Base-by-base conservation (phyloP, 129 eudicot genomes). In the Apium graveolens region DNA sequence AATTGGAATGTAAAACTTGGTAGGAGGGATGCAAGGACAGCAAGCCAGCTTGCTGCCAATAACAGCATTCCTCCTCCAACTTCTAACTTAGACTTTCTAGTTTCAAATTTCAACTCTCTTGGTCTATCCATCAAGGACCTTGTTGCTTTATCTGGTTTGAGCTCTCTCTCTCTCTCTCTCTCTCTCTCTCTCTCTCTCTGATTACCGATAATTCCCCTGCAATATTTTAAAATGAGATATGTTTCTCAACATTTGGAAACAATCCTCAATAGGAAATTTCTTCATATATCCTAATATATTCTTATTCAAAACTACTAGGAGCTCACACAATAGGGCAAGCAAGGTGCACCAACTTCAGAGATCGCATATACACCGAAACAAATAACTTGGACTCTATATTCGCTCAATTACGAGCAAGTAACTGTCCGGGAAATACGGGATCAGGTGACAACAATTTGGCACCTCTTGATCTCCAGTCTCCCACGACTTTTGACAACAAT, bases 311-410 rank as follows among this genome's bases (percentile, higher is more conserved):
- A 0, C 53, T 57, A 44, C 39, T 76, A 91, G 98, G 98, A 5
- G 68, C 97, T 32, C 97, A 93, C 88, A 93, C 98, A 26, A 93
- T 93, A 31, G 98, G 98, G 41, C 95, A 87, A 71, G 98, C 98
- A 80, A 86, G 97, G 83, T 93, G 98, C 86, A 87, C 92, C 2
- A 91, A 0, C 78, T 90, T 93, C 85, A 84, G 98, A 62, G 87
- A 94, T 31, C 91, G 91, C 1, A 86, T 93, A 41, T 89, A 72
- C 92, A 93, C 86, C 29, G 96, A 90, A 74, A 88, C 89, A 82
- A 27, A 65, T 65, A 90, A 84, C 83, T 63, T 91, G 35, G 98
- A 93, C 2, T 65, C 86, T 38, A 86, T 89, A 11, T 79, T 93
- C 0, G 97, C 87, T 0, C 71, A 78, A 42, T 27, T 78, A 41